A percentile compares a stretch with the other conserved stretches of the same genome.
phyloP scores from a whole-genome alignment of 352 stramenopile genomes.

The Globisporangium ultimum region DNA sequence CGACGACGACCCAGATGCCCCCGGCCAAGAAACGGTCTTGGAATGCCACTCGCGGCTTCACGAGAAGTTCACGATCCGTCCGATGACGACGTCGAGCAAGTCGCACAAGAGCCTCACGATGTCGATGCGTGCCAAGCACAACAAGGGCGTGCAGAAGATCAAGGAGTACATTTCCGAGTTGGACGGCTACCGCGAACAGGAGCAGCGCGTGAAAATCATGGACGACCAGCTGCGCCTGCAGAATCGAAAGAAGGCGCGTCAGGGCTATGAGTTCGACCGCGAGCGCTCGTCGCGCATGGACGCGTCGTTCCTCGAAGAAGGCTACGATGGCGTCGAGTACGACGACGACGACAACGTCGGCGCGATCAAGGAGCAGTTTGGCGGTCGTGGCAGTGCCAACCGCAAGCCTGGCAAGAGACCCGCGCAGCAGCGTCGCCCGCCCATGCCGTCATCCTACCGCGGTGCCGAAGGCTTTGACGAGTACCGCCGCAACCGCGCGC shows the following conservation, averaged over 20 bases:
- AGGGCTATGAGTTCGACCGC: constrained; percentile 78
- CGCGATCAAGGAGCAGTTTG: constrained; percentile 84
- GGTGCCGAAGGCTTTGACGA: constrained; percentile 76
- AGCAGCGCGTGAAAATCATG: constrained; percentile 83
- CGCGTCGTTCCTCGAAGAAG: constrained; percentile 79
- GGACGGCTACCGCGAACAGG: constrained; percentile 77
- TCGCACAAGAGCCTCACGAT: constrained; percentile 87
- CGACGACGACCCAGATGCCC: constrained; percentile 55
- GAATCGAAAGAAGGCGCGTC: constrained; percentile 83
- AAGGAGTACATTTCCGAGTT: constrained; percentile 87
- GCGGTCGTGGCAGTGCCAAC: constrained; percentile 34
- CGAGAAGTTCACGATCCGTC: constrained; percentile 86
- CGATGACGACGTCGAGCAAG: constrained; percentile 79
- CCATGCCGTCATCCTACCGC: constrained; percentile 25
- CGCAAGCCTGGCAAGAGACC: constrained; percentile 40
- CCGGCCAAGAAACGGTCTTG: constrained; percentile 73
- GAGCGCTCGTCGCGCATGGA: constrained; percentile 75
- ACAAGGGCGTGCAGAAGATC: constrained; percentile 84
- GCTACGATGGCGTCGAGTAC: constrained; percentile 72
- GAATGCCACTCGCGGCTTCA: constrained; percentile 79
- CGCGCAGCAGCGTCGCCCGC: constrained; percentile 28
- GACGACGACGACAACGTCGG: constrained; percentile 83
- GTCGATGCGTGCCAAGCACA: constrained; percentile 88
- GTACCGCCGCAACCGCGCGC: constrained; percentile 55
- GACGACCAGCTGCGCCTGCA: constrained; percentile 80